phyloP scores from a whole-genome alignment of 139 green algal species.

The Haematococcus sp. region DNA sequence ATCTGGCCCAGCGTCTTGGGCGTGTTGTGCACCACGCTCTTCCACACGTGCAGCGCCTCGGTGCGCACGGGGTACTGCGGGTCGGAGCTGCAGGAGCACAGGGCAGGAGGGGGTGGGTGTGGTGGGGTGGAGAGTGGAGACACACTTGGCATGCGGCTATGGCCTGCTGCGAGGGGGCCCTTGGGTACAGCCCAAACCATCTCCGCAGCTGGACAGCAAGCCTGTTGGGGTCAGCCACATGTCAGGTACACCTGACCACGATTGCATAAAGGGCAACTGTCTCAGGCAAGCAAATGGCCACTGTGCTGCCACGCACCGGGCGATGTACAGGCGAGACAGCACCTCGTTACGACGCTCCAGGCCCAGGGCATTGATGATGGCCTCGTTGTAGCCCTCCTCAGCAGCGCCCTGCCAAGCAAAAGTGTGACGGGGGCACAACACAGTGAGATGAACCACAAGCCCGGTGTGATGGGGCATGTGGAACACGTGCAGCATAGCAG shows the following conservation, averaged over 20 bases:
- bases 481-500: no score
- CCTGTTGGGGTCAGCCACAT: no score
- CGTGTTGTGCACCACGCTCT: constrained; percentile 95
- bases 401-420: constrained; percentile 55
- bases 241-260: no score
- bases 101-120: neutral
- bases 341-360: constrained; percentile 51
- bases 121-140: no score
- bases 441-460: no score
- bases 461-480: no score
- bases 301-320: neutral
- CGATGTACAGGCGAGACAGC: constrained; percentile 86
- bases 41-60: constrained; percentile 92
- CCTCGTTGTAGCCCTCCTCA: constrained; percentile 77
- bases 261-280: neutral
- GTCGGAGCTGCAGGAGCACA: constrained; percentile 40
- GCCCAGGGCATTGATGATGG: constrained; percentile 80
- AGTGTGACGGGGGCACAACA: no score
- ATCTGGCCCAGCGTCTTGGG: constrained; percentile 90
- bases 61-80: constrained; percentile 83
- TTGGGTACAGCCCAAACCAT: no score
- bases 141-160: no score
- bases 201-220: no score
- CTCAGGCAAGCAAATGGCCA: neutral
- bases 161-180: no score